phyloP scores from a whole-genome alignment of 2,329 filamentous ascomycete genomes.

The Beauveria varroae region DNA sequence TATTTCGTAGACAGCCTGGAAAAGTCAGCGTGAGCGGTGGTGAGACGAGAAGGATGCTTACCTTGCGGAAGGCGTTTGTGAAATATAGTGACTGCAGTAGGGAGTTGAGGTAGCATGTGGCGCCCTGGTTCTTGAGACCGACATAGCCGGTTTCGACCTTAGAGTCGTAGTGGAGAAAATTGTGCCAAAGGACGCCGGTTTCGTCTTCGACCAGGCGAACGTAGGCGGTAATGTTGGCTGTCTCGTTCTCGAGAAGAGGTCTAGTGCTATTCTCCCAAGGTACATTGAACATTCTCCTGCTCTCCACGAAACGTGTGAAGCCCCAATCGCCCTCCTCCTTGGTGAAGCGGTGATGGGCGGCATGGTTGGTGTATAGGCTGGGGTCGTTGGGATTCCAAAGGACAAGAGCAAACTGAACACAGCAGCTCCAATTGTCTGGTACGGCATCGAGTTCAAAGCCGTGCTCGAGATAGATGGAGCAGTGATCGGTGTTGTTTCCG shows the following conservation, averaged over 20 bases:
- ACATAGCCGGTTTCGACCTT: conserved; percentile 98
- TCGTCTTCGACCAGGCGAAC: conserved; percentile 78
- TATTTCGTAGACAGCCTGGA: conserved; percentile 88
- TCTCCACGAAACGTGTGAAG: conserved; percentile 92
- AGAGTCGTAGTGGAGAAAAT: conserved; percentile 93
- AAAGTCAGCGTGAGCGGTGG: conserved; percentile 12
- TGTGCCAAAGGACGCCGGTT: conserved; percentile 85
- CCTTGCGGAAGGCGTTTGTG: conserved; percentile 89
- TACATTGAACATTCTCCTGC: conserved; percentile 74
- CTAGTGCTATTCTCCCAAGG: conserved; percentile 63
- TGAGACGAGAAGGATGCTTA: conserved; percentile 24
- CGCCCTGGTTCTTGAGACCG: conserved; percentile 92
- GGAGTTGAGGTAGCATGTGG: conserved; percentile 83
- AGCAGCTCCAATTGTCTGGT: conserved; percentile 92
- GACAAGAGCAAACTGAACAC: conserved; percentile 89
- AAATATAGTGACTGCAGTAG: conserved; percentile 79
- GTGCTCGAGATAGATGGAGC: conserved; percentile 94
- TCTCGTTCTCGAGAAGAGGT: conserved; percentile 70
- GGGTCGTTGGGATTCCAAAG: conserved; percentile 93
- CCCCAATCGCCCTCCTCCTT: conserved; percentile 97
- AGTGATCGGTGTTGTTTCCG: conserved; percentile 89
- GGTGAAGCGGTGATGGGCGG: conserved; percentile 91
- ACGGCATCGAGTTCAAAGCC: conserved; percentile 69
- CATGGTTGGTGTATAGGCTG: conserved; percentile 71
- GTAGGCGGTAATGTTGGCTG: conserved; percentile 74